Conservation (phyloP, 2,329 filamentous ascomycete genomes). For the Zymoseptoria passerinii region DNA sequence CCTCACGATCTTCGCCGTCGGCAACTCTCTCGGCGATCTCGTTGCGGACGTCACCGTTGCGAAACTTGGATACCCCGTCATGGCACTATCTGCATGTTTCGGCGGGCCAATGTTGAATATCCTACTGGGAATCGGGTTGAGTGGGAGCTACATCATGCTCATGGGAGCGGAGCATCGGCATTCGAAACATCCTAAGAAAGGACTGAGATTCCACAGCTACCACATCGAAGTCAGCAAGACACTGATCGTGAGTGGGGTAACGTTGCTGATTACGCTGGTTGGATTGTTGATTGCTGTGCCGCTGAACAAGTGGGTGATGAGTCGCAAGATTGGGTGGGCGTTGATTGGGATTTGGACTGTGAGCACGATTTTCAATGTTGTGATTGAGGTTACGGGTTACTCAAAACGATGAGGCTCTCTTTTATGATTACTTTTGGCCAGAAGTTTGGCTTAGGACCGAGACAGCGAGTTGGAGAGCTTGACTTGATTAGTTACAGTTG, state of each 20-base stretch:
- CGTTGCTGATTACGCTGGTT: conserved; percentile 70
- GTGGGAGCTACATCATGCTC: conserved; percentile 80
- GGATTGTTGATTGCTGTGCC: conserved; percentile 74
- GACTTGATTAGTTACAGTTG: background rate
- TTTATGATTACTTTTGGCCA: background rate
- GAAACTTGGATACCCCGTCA: conserved; percentile 86
- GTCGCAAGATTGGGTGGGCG: conserved; percentile 68
- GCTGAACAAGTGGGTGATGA: conserved; percentile 78
- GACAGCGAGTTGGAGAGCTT: background rate
- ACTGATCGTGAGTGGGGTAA: conserved; percentile 75
- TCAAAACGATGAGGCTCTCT: background rate
- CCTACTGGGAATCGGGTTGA: conserved; percentile 84
- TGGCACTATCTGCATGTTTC: conserved; percentile 91
- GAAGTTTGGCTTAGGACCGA: background rate
- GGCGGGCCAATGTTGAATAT: conserved; percentile 99
- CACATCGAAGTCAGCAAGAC: conserved; percentile 77
- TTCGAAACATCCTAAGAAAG: conserved; percentile 56
- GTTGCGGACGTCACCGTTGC: conserved; percentile 94
- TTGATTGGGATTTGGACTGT: conserved; percentile 72
- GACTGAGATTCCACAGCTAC: conserved; percentile 65
- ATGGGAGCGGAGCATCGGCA: conserved; percentile 58
- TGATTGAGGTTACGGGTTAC: conserved; percentile 58
- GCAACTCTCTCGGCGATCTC: conserved; percentile 88
- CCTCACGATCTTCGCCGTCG: conserved; percentile 90
- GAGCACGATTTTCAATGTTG: conserved; percentile 73